phyloP scores from a whole-genome alignment of 1,284 basidiomycete genomes.

The Microbotryum saponariae region DNA sequence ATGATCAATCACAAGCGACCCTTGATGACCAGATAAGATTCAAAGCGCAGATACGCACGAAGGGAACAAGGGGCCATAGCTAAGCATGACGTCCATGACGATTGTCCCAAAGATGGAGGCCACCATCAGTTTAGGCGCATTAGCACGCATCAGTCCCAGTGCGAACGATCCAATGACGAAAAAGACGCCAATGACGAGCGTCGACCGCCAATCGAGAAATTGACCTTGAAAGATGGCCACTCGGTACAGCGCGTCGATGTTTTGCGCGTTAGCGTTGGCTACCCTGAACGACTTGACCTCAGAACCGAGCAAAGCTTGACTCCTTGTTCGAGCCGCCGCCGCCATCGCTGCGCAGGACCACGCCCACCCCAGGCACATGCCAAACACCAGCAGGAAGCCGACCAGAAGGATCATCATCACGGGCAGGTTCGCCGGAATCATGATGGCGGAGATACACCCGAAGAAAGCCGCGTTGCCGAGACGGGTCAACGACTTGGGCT shows the following conservation, averaged over 20 bases:
- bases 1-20: background rate
- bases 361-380: conserved; percentile 65
- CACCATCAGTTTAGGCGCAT: conserved; percentile 55
- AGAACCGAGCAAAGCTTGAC: conserved; percentile 48
- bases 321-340: conserved; percentile 53
- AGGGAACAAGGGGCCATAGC: conserved; percentile 57
- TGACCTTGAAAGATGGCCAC: conserved; percentile 54
- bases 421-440: conserved; percentile 38
- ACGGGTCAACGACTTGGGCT: conserved; percentile 29
- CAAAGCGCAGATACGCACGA: conserved; percentile 34
- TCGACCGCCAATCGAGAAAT: conserved; percentile 58
- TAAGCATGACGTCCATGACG: conserved; percentile 56
- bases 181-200: conserved; percentile 58
- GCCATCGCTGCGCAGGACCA: conserved; percentile 65
- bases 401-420: conserved; percentile 41
- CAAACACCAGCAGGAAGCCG: conserved; percentile 50
- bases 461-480: conserved; percentile 40
- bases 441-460: conserved; percentile 31
- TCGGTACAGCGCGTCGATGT: conserved; percentile 49
- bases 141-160: conserved; percentile 55
- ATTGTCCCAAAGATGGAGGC: conserved; percentile 42
- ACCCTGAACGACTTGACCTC: conserved; percentile 43
- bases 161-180: conserved; percentile 58
- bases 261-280: conserved; percentile 48
- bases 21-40: background rate